A percentile compares a stretch with the other conserved stretches of the same genome.
These are phyloP conservation scores for Mortierella sp. DNA, from an alignment of 371 early-diverging fungal genomes.

Conservation along the genomic window DNA sequence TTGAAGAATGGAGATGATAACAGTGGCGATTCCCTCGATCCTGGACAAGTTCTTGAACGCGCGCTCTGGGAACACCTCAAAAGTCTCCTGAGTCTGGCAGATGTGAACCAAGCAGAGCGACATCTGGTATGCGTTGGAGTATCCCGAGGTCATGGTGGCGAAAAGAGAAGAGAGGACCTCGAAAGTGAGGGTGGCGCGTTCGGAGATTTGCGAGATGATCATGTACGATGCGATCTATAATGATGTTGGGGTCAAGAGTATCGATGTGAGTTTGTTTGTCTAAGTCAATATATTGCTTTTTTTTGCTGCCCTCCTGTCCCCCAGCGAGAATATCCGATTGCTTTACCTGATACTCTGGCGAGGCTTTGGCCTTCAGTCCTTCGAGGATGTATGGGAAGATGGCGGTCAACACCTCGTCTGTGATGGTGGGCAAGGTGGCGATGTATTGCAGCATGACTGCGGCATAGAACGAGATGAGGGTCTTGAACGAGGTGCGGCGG, in stretches of 20 bases:
- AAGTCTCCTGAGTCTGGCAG: conserved; percentile 73
- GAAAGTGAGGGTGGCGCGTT: conserved; percentile 62
- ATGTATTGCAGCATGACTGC: conserved; percentile 74
- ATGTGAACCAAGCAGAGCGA: conserved; percentile 76
- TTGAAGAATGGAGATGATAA: conserved; percentile 59
- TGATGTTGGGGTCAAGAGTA: not conserved
- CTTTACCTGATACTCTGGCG: conserved; percentile 65
- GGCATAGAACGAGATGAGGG: conserved; percentile 77
- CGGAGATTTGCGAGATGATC: conserved; percentile 76
- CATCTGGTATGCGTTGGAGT: conserved; percentile 58
- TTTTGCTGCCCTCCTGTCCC: not conserved
- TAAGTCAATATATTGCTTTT: not conserved
- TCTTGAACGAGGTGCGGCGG: conserved; percentile 62
- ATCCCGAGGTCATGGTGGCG: conserved; percentile 60
- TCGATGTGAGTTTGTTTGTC: not conserved
- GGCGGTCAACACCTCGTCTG: conserved; percentile 62
- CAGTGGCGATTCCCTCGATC: conserved; percentile 42
- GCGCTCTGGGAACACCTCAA: conserved; percentile 60
- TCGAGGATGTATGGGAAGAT: conserved; percentile 74
- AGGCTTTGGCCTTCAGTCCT: conserved; percentile 60
- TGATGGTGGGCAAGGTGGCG: conserved; percentile 62
- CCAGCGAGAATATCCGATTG: no score
- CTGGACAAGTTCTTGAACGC: conserved; percentile 58
- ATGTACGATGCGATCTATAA: conserved; percentile 70
- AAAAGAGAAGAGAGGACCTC: conserved; percentile 66